Base-by-base conservation (phyloP, 2,329 filamentous ascomycete species). In the Achaetomium macrosporum region DNA sequence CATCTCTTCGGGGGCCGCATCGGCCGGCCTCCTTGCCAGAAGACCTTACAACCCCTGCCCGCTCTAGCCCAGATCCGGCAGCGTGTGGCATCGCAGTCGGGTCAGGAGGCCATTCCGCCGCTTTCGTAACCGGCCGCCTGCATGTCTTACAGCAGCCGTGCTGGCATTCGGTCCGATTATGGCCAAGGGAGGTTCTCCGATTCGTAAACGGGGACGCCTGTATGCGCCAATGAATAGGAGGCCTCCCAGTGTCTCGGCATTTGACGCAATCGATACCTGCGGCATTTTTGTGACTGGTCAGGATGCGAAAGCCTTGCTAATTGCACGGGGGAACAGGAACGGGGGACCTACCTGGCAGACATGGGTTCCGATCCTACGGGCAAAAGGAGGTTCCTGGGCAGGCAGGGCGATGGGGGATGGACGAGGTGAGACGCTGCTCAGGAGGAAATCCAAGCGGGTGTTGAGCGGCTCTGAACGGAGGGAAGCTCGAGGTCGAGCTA, bases 131-230 rank as follows among this genome's bases (percentile, higher is more conserved):
- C 35, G 20, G 39, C 31, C 19, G 20, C 35, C 48, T 44, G 29
- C 31, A 55, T 51, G 48, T 33, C 49, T 51, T 43, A 35, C 43
- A 30, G 49, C 41, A 52, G 48, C 45, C n/a, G 37, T 36, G 49
- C 42, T 52, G 19, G 41, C 40, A 55, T 52, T 52, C 53, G 49
- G 45, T 55, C 53, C 53, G 49, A 55, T 39, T 55, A 41, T 50
- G 40, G 36, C 52, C 37, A 47, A 50, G 42, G 42, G 44, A n/a
- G 45, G 50, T 46, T 52, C 44, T 49, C 44, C 49, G 40, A 51
- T 37, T 25, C 42, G 29, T 10, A 51, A 44, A 36, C 42, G n/a
- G 31, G 40, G 44, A 51, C 43, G 43, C 48, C 53, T 43, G 41
- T 5, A n/a, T 43, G 6, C 41, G 20, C 20, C 41, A 30, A 33